Base-by-base conservation (phyloP, 306 rosid genomes). In the Medicago lupulina region DNA sequence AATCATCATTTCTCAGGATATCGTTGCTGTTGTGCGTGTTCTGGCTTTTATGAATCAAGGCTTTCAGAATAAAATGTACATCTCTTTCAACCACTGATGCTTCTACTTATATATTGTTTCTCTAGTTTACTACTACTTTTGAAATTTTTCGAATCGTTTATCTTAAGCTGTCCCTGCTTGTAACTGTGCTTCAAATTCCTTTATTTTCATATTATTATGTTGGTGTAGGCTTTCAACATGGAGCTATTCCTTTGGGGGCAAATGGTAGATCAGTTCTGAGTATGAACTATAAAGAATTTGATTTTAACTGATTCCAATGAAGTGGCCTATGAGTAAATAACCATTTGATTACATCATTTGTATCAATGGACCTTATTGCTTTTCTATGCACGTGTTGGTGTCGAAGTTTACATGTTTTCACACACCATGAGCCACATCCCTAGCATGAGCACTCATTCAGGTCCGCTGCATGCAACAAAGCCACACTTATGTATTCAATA, bases 221-320 rank as follows among this genome's bases (percentile, higher is more conserved):
- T 51, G 9, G 23, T 50, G 74, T 40, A 59, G 79, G 68, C 64
- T 76, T 71, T 46, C 43, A 53, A 18, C 64, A 67, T 0, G 31
- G 31, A 68, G 39, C 58, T 70, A 47, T 70, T 74, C 76, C 72
- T 64, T 23, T 40, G 47, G 81, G 17, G 63, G 36, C 38, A 66
- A 13, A 73, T 34, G 71, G 51, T 46, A 43, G 60, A 66, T 67
- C 71, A 34, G 6, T 74, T 43, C n/a, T 10, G 18, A 21, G 43
- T 34, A 2, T 76, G 84, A 80, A 31, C 49, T 31, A 11, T 59
- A 82, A 83, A 66, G 70, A 65, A 72, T 65, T 83, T 54, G 41
- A 57, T 17, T 71, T 31, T n/a, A n/a, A n/a, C 58, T 16, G 53
- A 50, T 5, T 6, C 1, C 38, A 34, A 34, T 28, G 31, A 73